A percentile compares a stretch with the other conserved stretches of the same genome.
phyloP scores from a whole-genome alignment of 768 basidiomycete species.

The Albatrellus ellisii region DNA sequence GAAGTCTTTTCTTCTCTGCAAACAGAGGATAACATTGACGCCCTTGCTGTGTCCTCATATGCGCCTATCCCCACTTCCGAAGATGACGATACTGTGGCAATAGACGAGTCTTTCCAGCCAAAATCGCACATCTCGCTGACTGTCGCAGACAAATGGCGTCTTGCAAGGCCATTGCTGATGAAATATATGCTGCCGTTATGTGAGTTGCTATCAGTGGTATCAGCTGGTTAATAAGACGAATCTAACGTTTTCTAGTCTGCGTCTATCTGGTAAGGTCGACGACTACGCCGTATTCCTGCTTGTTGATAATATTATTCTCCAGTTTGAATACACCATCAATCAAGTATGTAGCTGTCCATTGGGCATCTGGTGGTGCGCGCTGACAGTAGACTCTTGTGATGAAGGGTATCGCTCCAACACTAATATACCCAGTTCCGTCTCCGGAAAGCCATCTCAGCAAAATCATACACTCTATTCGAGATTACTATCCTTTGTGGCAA shows the following conservation, averaged over 20 bases:
- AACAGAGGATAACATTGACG: slow-evolving; percentile 7
- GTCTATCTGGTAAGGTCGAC: slow-evolving; percentile 41
- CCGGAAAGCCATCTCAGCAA: slow-evolving; percentile 47
- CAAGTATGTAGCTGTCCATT: slow-evolving; percentile 32
- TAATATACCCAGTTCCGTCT: slow-evolving; percentile 77
- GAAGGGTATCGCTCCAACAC: slow-evolving; percentile 80
- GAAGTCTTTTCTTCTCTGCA: slow-evolving; percentile 18
- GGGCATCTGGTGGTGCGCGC: background rate
- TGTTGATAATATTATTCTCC: slow-evolving; percentile 2
- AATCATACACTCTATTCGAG: slow-evolving; percentile 73
- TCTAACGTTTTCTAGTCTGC: slow-evolving; percentile 33
- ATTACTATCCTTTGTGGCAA: slow-evolving; percentile 96
- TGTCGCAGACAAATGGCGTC: slow-evolving; percentile 59
- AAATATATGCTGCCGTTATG: slow-evolving; percentile 92
- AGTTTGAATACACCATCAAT: slow-evolving; percentile 91
- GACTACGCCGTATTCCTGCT: background rate
- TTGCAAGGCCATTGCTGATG: slow-evolving; percentile 66
- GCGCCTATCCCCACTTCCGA: slow-evolving; percentile 25
- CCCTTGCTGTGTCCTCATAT: slow-evolving; percentile 23
- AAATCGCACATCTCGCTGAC: slow-evolving; percentile 38
- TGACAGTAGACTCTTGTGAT: background rate
- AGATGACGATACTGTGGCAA: slow-evolving; percentile 13
- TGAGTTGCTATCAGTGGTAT: slow-evolving; percentile 26
- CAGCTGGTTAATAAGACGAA: background rate
- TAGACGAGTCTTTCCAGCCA: slow-evolving; percentile 12